These are phyloP conservation scores for Hapsidospora chrysogenum DNA, from an alignment of 495 filamentous ascomycete genomes.

Conservation along the genomic window DNA sequence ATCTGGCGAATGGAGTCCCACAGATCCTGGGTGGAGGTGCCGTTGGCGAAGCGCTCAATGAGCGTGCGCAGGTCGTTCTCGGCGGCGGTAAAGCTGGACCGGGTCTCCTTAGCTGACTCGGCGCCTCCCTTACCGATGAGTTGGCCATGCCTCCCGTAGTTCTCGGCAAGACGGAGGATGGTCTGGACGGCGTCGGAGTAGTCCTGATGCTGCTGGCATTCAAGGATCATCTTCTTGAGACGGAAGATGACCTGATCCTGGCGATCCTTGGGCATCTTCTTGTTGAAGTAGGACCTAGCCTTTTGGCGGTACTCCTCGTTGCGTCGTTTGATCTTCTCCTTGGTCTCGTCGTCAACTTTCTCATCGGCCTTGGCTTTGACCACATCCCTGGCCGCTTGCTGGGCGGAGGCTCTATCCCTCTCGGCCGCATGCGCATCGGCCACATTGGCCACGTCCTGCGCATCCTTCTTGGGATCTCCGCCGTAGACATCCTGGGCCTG, in stretches of 20 bases:
- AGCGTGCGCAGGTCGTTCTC: slow-evolving; percentile 75
- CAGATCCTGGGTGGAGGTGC: slow-evolving; percentile 72
- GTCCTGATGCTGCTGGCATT: slow-evolving; percentile 85
- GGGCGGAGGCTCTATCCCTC: slow-evolving; percentile 6
- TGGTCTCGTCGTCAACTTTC: slow-evolving; percentile 44
- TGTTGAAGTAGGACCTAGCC: slow-evolving; percentile 53
- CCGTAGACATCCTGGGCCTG: slow-evolving; percentile 45
- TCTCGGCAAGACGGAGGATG: slow-evolving; percentile 65
- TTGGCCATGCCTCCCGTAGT: slow-evolving; percentile 65
- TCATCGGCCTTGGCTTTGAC: slow-evolving; percentile 37
- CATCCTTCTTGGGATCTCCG: slow-evolving; percentile 36
- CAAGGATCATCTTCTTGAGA: slow-evolving; percentile 93
- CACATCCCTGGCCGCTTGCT: slow-evolving; percentile 29
- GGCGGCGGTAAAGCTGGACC: slow-evolving; percentile 45
- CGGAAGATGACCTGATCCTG: slow-evolving; percentile 86
- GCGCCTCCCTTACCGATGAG: slow-evolving; percentile 42
- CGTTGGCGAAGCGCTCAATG: slow-evolving; percentile 91
- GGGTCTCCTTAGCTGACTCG: slow-evolving; percentile 52
- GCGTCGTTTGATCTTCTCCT: slow-evolving; percentile 29
- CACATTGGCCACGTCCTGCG: slow-evolving; percentile 13
- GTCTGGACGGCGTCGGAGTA: slow-evolving; percentile 84
- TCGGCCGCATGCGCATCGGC: neutral
- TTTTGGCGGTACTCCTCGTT: slow-evolving; percentile 35
- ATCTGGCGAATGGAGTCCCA: slow-evolving; percentile 74
- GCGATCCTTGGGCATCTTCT: slow-evolving; percentile 85